Base-by-base conservation (phyloP, 179 eudicot species). In the Actinidia chinensis region DNA sequence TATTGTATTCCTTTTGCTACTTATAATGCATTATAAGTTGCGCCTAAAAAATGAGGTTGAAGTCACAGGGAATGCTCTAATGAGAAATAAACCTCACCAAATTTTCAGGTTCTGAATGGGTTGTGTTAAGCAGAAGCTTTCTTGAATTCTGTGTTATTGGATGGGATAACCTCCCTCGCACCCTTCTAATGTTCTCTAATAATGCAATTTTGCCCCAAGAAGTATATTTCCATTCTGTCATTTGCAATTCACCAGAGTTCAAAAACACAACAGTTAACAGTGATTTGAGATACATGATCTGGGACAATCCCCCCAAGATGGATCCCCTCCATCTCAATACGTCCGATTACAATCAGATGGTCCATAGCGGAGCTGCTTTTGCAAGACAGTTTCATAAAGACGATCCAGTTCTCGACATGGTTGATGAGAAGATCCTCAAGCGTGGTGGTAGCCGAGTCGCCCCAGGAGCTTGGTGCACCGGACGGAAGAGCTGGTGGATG, bases 241-340 rank as follows among this genome's bases (percentile, higher is more conserved):
- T 86, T 79, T 93, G 98, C 89, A 95, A 93, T 71, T 76, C 95
- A 65, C 93, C 87, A 0, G 92, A 95, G 75, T 95, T 91, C 82
- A 91, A 80, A 74, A 95, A 95, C 87, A 90, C 91, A 8, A 95
- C 98, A 4, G 88, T 93, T 68, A 91, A 91, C 84, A 82, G 77
- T n/a, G 94, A 95, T 76, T 78, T 95, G 76, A 90, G 98, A 80
- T 95, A 86, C 86, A 87, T 91, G 90, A 87, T 90, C 25, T 95
- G 98, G 98, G 98, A 93, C 80, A 88, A 83, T 80, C 99, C 99
- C 77, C 98, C 98, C 8, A 95, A 87, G 78, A 95, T 95, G 98
- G 93, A 91, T 64, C 94, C 95, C 75, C 93, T 75, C 66, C 90
- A 80, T 79, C 84, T 95, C 43, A 85, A 77, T 52, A 82, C 83